phyloP scores from a whole-genome alignment of 495 filamentous ascomycete genomes.

The Poronia punctata region DNA sequence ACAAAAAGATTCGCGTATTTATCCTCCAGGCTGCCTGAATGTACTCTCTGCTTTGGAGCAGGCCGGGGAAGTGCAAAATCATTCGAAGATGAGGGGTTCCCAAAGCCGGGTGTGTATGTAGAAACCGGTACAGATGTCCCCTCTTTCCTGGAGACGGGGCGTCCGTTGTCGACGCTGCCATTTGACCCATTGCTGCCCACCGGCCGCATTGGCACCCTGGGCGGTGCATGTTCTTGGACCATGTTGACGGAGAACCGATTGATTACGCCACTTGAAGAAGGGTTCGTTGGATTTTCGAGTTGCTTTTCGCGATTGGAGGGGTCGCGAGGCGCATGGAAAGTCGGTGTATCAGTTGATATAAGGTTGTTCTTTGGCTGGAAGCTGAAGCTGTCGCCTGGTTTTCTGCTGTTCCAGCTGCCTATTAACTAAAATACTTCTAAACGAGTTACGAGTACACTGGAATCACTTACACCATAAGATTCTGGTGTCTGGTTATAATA shows the following conservation, averaged over 20 bases:
- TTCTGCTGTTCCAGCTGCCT: constrained; percentile 22
- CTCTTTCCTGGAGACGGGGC: constrained; percentile 27
- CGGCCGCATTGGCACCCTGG: constrained; percentile 22
- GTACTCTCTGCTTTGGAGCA: constrained; percentile 17
- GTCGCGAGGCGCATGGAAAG: constrained; percentile 11
- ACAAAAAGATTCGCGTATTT: constrained; percentile 37
- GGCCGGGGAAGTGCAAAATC: constrained; percentile 4
- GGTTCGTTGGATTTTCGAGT: constrained; percentile 7
- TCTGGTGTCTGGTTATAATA: too few species aligned
- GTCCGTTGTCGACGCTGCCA: constrained; percentile 4
- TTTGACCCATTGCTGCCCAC: constrained; percentile 15
- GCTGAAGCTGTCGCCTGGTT: constrained; percentile 27
- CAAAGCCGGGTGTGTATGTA: constrained; percentile 6
- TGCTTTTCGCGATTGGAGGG: background rate
- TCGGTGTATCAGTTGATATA: constrained; percentile 18
- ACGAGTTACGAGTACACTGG: constrained; percentile 4
- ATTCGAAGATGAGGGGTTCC: constrained; percentile 8
- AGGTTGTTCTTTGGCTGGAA: constrained; percentile 32
- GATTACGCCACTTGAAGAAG: background rate
- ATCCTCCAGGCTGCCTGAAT: constrained; percentile 21
- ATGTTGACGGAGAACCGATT: constrained; percentile 12
- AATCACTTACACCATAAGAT: constrained; percentile 9
- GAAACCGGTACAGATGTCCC: constrained; percentile 14
- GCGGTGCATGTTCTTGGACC: constrained; percentile 26
- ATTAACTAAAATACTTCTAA: background rate